Base-by-base conservation (phyloP, 305 asterid genomes). In the Fraxinus dipetala region DNA sequence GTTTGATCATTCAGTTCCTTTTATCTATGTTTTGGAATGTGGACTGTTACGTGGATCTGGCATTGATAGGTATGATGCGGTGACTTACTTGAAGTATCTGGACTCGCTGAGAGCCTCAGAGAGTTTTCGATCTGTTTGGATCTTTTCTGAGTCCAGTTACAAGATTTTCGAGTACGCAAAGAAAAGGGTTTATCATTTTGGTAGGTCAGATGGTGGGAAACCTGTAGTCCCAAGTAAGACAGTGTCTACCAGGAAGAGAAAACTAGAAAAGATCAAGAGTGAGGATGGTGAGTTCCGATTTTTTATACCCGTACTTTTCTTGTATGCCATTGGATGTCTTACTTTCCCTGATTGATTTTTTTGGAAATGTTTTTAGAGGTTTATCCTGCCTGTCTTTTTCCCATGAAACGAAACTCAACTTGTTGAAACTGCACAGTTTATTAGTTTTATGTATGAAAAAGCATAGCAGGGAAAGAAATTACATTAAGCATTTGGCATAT, bases 101-200 rank as follows among this genome's bases (percentile, higher is more conserved):
- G 99, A 95, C 86, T 95, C 99, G 10, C 89, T 95, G 83, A 91
- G 99, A 91, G 99, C 98, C 86, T 93, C 99, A 77, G 99, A 95
- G 90, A 94, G 97, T 89, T 95, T 94, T 76, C 95, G 98, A 63
- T 94, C 98, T 73, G 94, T 95, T 87, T 95, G 99, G 99, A 90
- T 95, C 85, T 95, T 95, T 88, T 97, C 98, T 69, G 98, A 95
- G 90, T 92, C 99, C 82, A 95, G 99, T 87, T 92, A 92, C 93
- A 95, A 94, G 93, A 93, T 95, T 80, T 95, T 95, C 80, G 99
- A 94, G 89, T 87, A 84, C 80, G 99, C 99, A 76, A 95, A 94
- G 90, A 94, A 90, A 91, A 95, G 99, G 80, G 99, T 95, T 75
- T 95, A 92, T 88, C 91, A 86, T 84, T 92, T 92, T 89, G 95